phyloP scores from a whole-genome alignment of 2,329 filamentous ascomycete genomes.

The Ceratocystis colombiana region DNA sequence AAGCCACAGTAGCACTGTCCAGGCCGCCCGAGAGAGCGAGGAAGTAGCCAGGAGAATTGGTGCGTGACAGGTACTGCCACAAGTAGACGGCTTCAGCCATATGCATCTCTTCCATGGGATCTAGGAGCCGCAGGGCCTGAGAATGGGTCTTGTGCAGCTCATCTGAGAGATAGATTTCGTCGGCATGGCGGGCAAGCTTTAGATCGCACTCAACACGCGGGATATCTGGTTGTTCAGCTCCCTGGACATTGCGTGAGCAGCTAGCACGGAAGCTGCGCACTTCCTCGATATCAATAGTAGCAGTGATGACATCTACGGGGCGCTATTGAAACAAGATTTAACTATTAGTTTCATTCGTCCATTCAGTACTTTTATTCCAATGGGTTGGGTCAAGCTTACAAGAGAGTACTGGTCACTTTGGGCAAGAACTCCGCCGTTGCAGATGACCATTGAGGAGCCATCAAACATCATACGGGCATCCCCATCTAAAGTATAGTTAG shows the following conservation, averaged over 20 bases:
- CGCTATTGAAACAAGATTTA: slow-evolving; percentile 31
- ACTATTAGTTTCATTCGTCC: neutral
- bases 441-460: slow-evolving; percentile 29
- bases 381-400: slow-evolving; percentile 29
- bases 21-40: slow-evolving; percentile 39
- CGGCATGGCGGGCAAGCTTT: slow-evolving; percentile 28
- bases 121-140: slow-evolving; percentile 28
- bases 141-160: slow-evolving; percentile 28
- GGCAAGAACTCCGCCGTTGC: slow-evolving; percentile 53
- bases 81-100: slow-evolving; percentile 33
- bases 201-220: slow-evolving; percentile 31
- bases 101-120: slow-evolving; percentile 33
- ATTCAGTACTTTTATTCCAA: slow-evolving; percentile 31
- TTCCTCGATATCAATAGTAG: slow-evolving; percentile 61
- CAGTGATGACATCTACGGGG: slow-evolving; percentile 54
- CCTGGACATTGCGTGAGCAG: slow-evolving; percentile 49
- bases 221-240: slow-evolving; percentile 36
- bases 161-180: slow-evolving; percentile 31
- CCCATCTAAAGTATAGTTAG: slow-evolving; percentile 26
- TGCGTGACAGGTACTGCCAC: slow-evolving; percentile 48
- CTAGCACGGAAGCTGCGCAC: slow-evolving; percentile 52
- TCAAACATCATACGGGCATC: slow-evolving; percentile 36
- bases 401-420: slow-evolving; percentile 55
- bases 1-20: slow-evolving; percentile 29
- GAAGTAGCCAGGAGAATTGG: slow-evolving; percentile 42